Evolutionary conservation across 2,329 filamentous ascomycete genomes (phyloP), one percentile per base, ranked within the genome.

Genomic region (Emmonsiellopsis sp.): DNA sequence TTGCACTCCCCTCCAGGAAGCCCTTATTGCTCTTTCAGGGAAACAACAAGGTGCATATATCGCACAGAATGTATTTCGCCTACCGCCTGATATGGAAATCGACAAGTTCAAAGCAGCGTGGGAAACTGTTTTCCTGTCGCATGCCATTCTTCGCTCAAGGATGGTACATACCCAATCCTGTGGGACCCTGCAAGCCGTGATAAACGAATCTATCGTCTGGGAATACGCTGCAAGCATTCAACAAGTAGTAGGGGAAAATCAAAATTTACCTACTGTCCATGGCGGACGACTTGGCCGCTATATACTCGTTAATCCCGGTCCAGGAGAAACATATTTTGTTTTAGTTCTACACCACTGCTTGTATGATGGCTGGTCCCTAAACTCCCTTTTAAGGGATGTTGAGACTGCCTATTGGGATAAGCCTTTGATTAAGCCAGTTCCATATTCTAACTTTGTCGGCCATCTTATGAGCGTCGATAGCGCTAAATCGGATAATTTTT

Each of bases 321-420:
- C 46, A n/a, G 21, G 21, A 27, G 42, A 52, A 2, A 40, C 53
- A 13, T 61, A 67, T 42, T 65, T 74, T 17, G 62, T 71, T 11
- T 69, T 69, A 55, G 72, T 70, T 1, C 65, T 68, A 55, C 72
- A 75, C 56, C 72, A 74, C 53, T 68, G 69, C 10, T 59, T 74
- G 1, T 75, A 74, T 54, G 73, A 75, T 56, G 72, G 70, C 2
- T 65, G 62, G 62, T 60, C 53, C 44, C 55, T 61, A 36, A 55
- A 60, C 7, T 49, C 53, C 27, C 50, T 63, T 34, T 46, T 61
- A 11, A 42, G 55, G 9, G 54, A 54, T 10, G 48, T 62, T 8
- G 50, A 55, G 32, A n/a, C n/a, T 6, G 51, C 49, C 4, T 61
- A 62, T 40, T 34, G 37, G 39, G 42, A 51, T 27, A 45, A 47